Base-by-base conservation (phyloP, 192 early-diverging fungal species). In the Polychytrium aggregatum region DNA sequence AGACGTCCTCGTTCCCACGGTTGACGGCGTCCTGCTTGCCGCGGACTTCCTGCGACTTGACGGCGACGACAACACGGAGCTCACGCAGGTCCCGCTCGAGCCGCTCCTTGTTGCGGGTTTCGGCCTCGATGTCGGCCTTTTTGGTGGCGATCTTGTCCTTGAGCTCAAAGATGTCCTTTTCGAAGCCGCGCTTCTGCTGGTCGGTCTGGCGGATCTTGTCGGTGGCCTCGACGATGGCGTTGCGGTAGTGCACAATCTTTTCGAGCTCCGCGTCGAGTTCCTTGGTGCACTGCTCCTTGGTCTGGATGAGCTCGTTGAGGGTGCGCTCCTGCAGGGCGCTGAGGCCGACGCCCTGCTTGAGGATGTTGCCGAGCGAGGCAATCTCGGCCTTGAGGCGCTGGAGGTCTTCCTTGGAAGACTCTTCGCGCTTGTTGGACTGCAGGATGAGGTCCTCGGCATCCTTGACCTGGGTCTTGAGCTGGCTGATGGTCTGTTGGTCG, bases 271-370 rank as follows among this genome's bases (percentile, higher is more conserved):
- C 46, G 36, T 80, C 78, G 10, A 80, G 53, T 34, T 80, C 78
- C 35, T 67, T 65, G 1, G 52, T 57, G 0, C 64, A 43, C 41
- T 67, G 61, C 46, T 80, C 78, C 53, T 80, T 80, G n/a, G 60
- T 45, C 14, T 53, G 46, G 25, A 76, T 55, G 21, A 80, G 59
- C 37, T 80, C 78, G 37, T 70, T 69, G 10, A 80, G 55, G 0
- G 64, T 64, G 28, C 72, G 54, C 41, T 80, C 78, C 42, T 80
- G 78, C 2, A 38, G 52, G 8, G 60, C 65, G 38, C 63, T 70
- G 10, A 80, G 59, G n/a, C 70, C 72, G 29, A 80, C 78, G 0
- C 78, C 78, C 44, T 79, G 78, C 48, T 70, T 70, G 27, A 80
- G 33, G 0, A 74, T 77, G 3, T 59, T 53, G 35, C 48, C 58